Conservation (phyloP, 768 basidiomycete genomes). For the Tricholoma sp. region DNA sequence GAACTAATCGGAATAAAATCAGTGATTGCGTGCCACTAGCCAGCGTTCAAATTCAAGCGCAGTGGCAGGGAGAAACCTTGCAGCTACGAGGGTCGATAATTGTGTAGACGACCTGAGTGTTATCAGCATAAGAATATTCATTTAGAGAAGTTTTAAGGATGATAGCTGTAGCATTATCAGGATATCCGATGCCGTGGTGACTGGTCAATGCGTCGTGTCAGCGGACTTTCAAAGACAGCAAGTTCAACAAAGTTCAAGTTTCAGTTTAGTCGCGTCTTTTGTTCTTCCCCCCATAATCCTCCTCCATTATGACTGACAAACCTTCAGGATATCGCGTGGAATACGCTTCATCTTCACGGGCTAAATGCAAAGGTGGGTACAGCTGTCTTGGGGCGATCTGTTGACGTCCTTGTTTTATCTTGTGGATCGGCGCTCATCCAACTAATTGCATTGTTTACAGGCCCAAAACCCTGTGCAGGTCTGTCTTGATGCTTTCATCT, state of each 20-base stretch:
- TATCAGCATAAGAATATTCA: background rate
- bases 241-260: constrained; percentile 21
- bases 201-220: constrained; percentile 41
- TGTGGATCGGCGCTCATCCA: constrained; percentile 15
- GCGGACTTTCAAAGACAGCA: constrained; percentile 42
- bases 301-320: constrained; percentile 39
- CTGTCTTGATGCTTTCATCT: constrained; percentile 9
- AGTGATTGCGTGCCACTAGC: too few relatives aligned
- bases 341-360: constrained; percentile 60
- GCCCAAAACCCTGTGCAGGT: constrained; percentile 77
- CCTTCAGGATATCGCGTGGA: constrained; percentile 73
- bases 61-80: too few relatives aligned
- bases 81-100: background rate
- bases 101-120: background rate
- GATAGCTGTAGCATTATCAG: background rate
- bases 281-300: background rate
- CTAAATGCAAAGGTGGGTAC: constrained; percentile 74
- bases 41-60: too few relatives aligned
- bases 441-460: constrained; percentile 33
- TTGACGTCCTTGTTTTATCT: constrained; percentile 16
- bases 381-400: constrained; percentile 1
- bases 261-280: constrained; percentile 27
- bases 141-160: background rate
- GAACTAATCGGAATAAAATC: background rate
- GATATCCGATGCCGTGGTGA: constrained; percentile 19